These are phyloP conservation scores for Yamadazyma diddensiae DNA, from an alignment of 1,139 yeast genomes.

Conservation along the genomic window DNA sequence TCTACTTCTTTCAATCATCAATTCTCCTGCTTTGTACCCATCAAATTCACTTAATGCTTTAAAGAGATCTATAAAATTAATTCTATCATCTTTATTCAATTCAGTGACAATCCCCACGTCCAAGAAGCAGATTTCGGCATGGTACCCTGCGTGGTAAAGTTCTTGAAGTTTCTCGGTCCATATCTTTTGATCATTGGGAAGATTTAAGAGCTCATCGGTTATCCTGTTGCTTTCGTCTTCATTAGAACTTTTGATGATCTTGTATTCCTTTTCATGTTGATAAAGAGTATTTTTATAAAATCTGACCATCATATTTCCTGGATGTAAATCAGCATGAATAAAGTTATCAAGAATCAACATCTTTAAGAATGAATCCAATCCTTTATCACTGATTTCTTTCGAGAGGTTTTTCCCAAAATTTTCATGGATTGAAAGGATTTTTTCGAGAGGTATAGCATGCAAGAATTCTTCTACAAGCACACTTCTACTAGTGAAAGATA, in stretches of 20 bases:
- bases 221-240: slow-evolving; percentile 48
- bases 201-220: slow-evolving; percentile 42
- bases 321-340: slow-evolving; percentile 94
- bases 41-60: slow-evolving; percentile 88
- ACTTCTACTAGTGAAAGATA: slow-evolving; percentile 61
- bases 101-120: slow-evolving; percentile 95
- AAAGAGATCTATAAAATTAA: slow-evolving; percentile 85
- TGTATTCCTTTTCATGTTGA: slow-evolving; percentile 45
- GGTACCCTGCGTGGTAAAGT: slow-evolving; percentile 61
- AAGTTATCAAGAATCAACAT: slow-evolving; percentile 92
- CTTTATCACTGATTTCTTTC: slow-evolving; percentile 78
- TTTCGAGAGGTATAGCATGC: slow-evolving; percentile 78
- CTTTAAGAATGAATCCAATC: slow-evolving; percentile 85
- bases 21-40: slow-evolving; percentile 91
- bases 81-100: slow-evolving; percentile 69
- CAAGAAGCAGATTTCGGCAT: slow-evolving; percentile 84
- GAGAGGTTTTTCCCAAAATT: slow-evolving; percentile 55
- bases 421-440: slow-evolving; percentile 46
- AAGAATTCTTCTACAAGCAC: slow-evolving; percentile 86
- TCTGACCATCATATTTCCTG: slow-evolving; percentile 88
- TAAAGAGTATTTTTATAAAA: slow-evolving; percentile 56
- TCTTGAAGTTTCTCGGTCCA: slow-evolving; percentile 51
- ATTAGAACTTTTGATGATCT: slow-evolving; percentile 43
- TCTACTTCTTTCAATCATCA: slow-evolving; percentile 90
- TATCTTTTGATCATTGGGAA: slow-evolving; percentile 34